Percentiles rank a stretch among this genome's conserved stretches.
Conservation (phyloP, 768 basidiomycete species). For the Tricholoma hemisulphureum region DNA sequence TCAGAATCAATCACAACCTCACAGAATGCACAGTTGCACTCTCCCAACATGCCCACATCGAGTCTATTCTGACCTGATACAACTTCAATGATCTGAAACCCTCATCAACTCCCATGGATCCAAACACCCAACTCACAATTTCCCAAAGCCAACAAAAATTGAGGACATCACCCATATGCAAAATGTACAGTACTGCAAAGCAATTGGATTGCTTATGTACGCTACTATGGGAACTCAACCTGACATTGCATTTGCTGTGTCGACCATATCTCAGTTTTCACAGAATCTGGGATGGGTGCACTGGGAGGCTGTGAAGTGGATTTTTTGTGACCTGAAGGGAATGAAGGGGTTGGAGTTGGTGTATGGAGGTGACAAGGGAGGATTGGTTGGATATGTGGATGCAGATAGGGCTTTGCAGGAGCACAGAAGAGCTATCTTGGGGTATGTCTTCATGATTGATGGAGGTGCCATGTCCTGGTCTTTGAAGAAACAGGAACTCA, state of each 20-base stretch:
- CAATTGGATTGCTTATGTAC: constrained; percentile 34
- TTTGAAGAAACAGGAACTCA: constrained; percentile 24
- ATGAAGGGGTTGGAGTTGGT: constrained; percentile 13
- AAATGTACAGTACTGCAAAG: constrained; percentile 25
- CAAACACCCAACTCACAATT: constrained; percentile 13
- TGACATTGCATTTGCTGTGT: constrained; percentile 32
- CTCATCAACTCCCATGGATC: constrained; percentile 25
- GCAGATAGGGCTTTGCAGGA: constrained; percentile 7
- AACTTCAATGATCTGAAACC: constrained; percentile 25
- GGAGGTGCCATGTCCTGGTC: constrained; percentile 28
- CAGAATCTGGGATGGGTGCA: constrained; percentile 32
- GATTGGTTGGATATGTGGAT: too few relatives aligned
- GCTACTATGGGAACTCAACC: constrained; percentile 29
- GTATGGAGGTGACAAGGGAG: constrained; percentile 10
- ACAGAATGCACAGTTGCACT: constrained; percentile 17
- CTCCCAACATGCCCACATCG: constrained; percentile 33
- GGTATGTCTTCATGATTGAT: constrained; percentile 25
- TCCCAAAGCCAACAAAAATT: constrained; percentile 15
- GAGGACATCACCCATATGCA: constrained; percentile 21
- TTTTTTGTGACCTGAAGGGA: constrained; percentile 39
- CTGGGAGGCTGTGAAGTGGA: constrained; percentile 37
- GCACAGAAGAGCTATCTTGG: constrained; percentile 24
- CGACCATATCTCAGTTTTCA: constrained; percentile 30
- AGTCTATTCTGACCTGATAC: constrained; percentile 25
- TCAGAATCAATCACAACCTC: constrained; percentile 14